Evolutionary conservation across 192 early-diverging fungal species (phyloP).

Genomic region (Podila epicladia): DNA sequence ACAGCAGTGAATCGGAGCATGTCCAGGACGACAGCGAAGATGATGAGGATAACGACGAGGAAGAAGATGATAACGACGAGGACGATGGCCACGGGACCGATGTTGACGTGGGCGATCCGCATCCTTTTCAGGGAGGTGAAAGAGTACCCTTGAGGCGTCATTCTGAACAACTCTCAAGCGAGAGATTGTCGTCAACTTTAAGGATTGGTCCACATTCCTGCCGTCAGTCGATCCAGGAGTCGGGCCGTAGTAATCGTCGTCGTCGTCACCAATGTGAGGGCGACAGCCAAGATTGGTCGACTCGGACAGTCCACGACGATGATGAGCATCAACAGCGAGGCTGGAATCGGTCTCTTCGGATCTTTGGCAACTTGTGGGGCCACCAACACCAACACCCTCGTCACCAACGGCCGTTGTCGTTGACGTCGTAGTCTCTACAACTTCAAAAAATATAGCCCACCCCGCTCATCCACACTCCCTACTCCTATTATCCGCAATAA

Average conservation of each 20-base stretch:
- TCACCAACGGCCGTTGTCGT: constrained; percentile 7
- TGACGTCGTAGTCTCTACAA: background rate
- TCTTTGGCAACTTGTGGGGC: constrained; percentile 26
- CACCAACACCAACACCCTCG: background rate
- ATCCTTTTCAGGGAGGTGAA: too few relatives aligned
- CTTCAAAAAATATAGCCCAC: background rate
- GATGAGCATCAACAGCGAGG: constrained; percentile 5
- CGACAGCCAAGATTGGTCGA: background rate
- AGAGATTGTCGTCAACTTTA: too few relatives aligned
- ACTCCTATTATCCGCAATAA: too few relatives aligned
- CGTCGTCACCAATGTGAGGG: background rate
- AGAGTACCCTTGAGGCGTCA: too few relatives aligned
- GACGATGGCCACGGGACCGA: constrained; percentile 1
- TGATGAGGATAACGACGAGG: constrained; percentile 14
- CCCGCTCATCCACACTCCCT: too few relatives aligned
- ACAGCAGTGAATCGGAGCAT: constrained; percentile 8
- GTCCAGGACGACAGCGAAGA: constrained; percentile 8
- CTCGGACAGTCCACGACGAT: background rate
- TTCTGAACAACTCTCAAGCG: too few relatives aligned
- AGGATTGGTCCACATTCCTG: too few relatives aligned
- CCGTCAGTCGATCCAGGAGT: too few relatives aligned
- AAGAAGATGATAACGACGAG: background rate
- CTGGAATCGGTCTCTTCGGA: constrained; percentile 18
- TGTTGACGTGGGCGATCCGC: background rate
- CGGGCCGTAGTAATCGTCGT: too few relatives aligned